A percentile compares a stretch with the other conserved stretches of the same genome.
Conservation (phyloP, 768 basidiomycete species). For the Paxillus involutus region DNA sequence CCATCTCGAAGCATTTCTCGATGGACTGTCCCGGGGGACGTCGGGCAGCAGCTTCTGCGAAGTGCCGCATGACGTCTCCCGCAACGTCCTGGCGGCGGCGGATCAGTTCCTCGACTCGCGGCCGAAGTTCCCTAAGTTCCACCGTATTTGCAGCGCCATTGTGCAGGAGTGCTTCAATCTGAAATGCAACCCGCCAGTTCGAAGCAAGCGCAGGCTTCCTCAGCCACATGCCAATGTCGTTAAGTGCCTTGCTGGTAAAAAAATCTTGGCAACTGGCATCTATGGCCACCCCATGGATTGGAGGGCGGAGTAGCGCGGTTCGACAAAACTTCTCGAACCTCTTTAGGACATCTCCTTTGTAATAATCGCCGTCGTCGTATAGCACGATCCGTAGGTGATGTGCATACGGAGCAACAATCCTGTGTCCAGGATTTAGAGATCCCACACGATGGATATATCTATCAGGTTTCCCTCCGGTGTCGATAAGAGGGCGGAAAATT, state of each 20-base stretch:
- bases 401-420: constrained; percentile 63
- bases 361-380: constrained; percentile 43
- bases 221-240: constrained; percentile 44
- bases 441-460: constrained; percentile 58
- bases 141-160: constrained; percentile 62
- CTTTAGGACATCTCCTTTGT: constrained; percentile 34
- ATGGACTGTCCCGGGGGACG: constrained; percentile 44
- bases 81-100: constrained; percentile 34
- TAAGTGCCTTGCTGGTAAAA: constrained; percentile 49
- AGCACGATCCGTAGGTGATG: constrained; percentile 68
- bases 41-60: constrained; percentile 46
- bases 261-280: constrained; percentile 51
- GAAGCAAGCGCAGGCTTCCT: constrained; percentile 36
- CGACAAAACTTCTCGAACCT: constrained; percentile 56
- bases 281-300: constrained; percentile 38
- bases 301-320: constrained; percentile 44
- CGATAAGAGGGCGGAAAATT: constrained; percentile 53
- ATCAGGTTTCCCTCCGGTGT: constrained; percentile 27
- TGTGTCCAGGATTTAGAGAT: constrained; percentile 58
- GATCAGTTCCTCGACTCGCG: constrained; percentile 43
- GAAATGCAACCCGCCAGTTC: constrained; percentile 70
- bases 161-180: constrained; percentile 67
- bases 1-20: constrained; percentile 44
- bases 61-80: constrained; percentile 53
- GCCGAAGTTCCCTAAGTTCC: constrained; percentile 50